A percentile compares a stretch with the other conserved stretches of the same genome.
Evolutionary conservation across 2,329 filamentous ascomycete genomes (phyloP).

Genomic region (Saccharata proteae): DNA sequence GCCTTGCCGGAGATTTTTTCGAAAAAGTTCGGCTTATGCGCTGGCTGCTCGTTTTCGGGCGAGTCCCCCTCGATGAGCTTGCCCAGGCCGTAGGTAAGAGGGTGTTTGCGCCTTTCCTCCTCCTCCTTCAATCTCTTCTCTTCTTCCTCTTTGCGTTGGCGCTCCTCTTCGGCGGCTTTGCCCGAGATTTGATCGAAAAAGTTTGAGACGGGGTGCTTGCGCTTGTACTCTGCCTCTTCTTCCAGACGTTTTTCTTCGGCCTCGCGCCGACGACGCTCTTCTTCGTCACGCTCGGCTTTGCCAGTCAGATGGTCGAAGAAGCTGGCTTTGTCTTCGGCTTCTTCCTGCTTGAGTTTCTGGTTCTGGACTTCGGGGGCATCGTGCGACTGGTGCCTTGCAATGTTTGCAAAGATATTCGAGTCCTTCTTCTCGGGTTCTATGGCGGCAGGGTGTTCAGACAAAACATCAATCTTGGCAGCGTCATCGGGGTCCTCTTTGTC

Average conservation of each 20-base stretch:
- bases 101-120: too few relatives aligned
- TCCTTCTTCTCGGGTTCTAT: conserved; percentile 7
- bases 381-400: conserved; percentile 2
- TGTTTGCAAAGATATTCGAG: conserved; percentile 3
- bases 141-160: neutral
- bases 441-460: conserved; percentile 7
- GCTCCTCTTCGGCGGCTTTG: conserved; percentile 4
- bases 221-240: conserved; percentile 3
- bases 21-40: conserved; percentile 8
- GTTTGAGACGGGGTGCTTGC: conserved; percentile 3
- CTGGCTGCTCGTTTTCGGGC: too few relatives aligned
- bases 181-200: conserved; percentile 6
- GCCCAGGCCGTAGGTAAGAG: too few relatives aligned
- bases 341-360: conserved; percentile 5
- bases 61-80: too few relatives aligned
- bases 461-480: conserved; percentile 4
- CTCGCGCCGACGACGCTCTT: conserved; percentile 3
- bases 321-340: conserved; percentile 7
- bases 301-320: conserved; percentile 8
- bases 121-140: conserved; percentile 1
- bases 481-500: conserved; percentile 3
- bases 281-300: conserved; percentile 7
- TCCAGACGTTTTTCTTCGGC: conserved; percentile 4
- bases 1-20: conserved; percentile 8
- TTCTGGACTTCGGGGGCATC: conserved; percentile 8